Evolutionary conservation across 176 grass and related monocot species (phyloP).

Genomic region (Oryza punctata): DNA sequence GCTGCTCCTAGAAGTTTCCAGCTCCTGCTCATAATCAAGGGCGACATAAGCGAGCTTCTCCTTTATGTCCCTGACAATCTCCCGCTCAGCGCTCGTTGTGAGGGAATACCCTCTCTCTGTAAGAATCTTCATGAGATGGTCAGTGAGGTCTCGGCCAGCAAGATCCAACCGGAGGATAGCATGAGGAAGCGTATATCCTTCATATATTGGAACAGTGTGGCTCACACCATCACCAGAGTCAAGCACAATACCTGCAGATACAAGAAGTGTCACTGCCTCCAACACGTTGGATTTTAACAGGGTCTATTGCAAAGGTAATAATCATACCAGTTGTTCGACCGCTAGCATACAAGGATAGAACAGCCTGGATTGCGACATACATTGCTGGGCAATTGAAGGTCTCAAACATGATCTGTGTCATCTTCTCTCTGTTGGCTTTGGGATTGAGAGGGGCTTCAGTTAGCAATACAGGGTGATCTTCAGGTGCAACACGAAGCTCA

Average conservation of each 20-base stretch:
- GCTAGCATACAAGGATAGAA: slow-evolving; percentile 83
- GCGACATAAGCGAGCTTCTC: slow-evolving; percentile 81
- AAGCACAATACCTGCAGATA: slow-evolving; percentile 69
- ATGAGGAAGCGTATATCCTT: slow-evolving; percentile 85
- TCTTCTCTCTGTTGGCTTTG: slow-evolving; percentile 88
- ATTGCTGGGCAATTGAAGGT: slow-evolving; percentile 77
- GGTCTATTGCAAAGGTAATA: neutral
- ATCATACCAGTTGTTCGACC: slow-evolving; percentile 82
- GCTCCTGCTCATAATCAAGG: slow-evolving; percentile 79
- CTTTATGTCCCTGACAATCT: slow-evolving; percentile 92
- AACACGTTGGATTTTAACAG: neutral
- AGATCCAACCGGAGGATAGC: slow-evolving; percentile 89
- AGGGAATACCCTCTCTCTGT: slow-evolving; percentile 89
- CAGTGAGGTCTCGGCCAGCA: slow-evolving; percentile 83
- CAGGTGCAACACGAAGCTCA: slow-evolving; percentile 76
- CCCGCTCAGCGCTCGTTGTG: slow-evolving; percentile 73
- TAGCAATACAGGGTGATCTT: slow-evolving; percentile 78
- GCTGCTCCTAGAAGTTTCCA: slow-evolving; percentile 72
- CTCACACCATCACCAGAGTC: slow-evolving; percentile 90
- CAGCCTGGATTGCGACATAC: slow-evolving; percentile 89
- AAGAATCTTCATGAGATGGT: slow-evolving; percentile 84
- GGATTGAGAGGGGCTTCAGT: slow-evolving; percentile 88
- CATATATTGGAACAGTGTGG: slow-evolving; percentile 88
- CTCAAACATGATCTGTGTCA: slow-evolving; percentile 97
- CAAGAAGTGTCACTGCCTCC: neutral